Base-by-base conservation (phyloP, 352 stramenopile genomes). In the Phytophthora brassicae region DNA sequence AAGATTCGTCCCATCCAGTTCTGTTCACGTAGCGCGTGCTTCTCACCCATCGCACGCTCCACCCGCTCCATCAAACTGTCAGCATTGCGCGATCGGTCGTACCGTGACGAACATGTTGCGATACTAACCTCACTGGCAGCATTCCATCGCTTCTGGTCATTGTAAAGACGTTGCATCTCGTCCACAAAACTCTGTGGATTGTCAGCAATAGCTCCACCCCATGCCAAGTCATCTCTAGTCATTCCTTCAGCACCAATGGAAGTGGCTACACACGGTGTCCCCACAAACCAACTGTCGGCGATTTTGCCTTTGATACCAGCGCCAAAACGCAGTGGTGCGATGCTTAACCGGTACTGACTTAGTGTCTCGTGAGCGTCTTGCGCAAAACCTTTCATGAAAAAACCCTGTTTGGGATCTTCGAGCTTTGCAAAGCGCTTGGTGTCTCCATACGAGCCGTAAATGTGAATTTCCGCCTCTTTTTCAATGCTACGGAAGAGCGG, bases 291-390 rank as follows among this genome's bases (percentile, higher is more conserved):
- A 62, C 89, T 89, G 63, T 98, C 92, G 2, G 93, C 79, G 56
- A 98, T 97, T 67, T 98, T 98, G 19, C 94, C 94, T 66, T 98
- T 98, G 60, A 98, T 96, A 2, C 94, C 94, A 2, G 92, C 92
- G 24, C 94, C 94, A 74, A 95, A 98, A 6, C 94, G 86, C 52
- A 98, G 69, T 6, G 94, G 94, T 26, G 94, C 92, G 29, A 98
- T 75, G 9, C 88, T 83, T 5, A 98, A 59, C 11, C 85, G 72
- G 50, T 94, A 89, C 46, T 64, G 55, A 13, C 78, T 70, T 33
- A 96, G 64, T 6, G 68, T 95, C 8, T 85, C 67, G 53, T 96
- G 75, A 5, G 92, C 76, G 52, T 94, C 70, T 0, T 77, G 56
- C 6, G 88, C 79, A 64, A 91, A 94, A 1, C 94, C 94, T 64